phyloP scores from a whole-genome alignment of 139 green algal species.

The Chlorella sp. region DNA sequence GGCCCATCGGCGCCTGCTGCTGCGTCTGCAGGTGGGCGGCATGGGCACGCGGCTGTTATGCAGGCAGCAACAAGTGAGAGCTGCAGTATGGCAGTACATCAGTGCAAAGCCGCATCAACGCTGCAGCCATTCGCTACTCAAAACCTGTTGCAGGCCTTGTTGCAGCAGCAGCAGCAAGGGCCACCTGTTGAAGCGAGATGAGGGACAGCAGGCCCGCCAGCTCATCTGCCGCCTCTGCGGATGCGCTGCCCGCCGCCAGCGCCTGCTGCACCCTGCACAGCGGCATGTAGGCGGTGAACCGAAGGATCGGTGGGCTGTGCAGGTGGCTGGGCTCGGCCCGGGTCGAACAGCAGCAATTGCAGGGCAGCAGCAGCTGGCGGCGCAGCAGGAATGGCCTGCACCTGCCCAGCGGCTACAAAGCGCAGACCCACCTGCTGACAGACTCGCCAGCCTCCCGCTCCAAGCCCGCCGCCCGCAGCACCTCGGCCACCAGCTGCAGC shows the following conservation, averaged over 20 bases:
- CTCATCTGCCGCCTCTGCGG: conserved; percentile 9
- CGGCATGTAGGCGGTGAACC: not conserved
- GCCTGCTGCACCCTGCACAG: conserved; percentile 33
- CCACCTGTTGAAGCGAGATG: conserved; percentile 11
- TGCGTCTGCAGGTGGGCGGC: not conserved
- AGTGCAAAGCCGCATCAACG: too few species aligned
- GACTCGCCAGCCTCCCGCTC: conserved; percentile 17
- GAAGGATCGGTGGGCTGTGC: not conserved
- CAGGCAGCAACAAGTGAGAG: too few species aligned
- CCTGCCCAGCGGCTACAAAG: not conserved
- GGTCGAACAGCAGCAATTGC: too few species aligned
- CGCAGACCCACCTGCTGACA: not conserved
- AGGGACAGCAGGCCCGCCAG: conserved; percentile 21
- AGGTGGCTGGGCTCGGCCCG: too few species aligned
- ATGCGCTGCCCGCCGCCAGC: conserved; percentile 15
- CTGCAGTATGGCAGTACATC: too few species aligned
- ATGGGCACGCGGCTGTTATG: too few species aligned
- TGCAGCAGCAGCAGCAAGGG: too few species aligned
- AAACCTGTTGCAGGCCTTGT: too few species aligned
- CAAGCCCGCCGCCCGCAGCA: not conserved
- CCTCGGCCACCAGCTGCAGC: not conserved
- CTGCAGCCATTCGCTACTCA: too few species aligned
- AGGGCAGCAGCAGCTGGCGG: too few species aligned
- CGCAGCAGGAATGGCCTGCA: too few species aligned
- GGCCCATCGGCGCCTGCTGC: not conserved